Percentiles rank a stretch among this genome's conserved stretches.
Conservation (phyloP, 331 rosid species). For the Ulmus americana region DNA sequence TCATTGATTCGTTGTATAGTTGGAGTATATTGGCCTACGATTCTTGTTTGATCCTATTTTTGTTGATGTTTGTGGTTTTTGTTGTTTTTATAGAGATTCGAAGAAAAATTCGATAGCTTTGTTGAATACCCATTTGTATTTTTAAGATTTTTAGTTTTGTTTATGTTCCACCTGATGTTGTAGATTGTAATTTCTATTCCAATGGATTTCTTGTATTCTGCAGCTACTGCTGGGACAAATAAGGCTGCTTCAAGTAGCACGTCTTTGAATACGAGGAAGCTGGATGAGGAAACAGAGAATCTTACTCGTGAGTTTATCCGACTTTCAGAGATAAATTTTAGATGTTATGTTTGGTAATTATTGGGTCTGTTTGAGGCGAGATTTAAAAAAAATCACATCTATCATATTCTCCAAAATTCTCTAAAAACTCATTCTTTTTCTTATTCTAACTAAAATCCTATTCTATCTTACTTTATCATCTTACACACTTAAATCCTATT, state of each 20-base stretch:
- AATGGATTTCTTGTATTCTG: constrained; percentile 3
- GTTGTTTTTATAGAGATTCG: too few species aligned
- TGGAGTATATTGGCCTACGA: too few species aligned
- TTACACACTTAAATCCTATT: too few species aligned
- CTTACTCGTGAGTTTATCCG: constrained; percentile 57
- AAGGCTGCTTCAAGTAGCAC: constrained; percentile 77
- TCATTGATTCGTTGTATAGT: too few species aligned
- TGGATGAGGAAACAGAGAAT: constrained; percentile 79
- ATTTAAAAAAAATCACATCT: too few species aligned
- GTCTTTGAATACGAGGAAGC: constrained; percentile 71
- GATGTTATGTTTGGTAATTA: neutral
- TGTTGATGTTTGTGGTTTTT: too few species aligned
- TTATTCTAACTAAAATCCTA: too few species aligned
- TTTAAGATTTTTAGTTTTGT: neutral
- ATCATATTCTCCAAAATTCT: too few species aligned
- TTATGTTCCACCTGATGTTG: neutral
- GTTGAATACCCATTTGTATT: neutral
- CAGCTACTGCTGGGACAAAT: constrained; percentile 76
- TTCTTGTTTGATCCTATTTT: too few species aligned
- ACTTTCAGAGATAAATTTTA: neutral
- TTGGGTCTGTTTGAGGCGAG: too few species aligned
- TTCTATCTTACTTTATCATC: too few species aligned
- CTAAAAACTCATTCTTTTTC: too few species aligned
- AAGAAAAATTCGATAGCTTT: neutral
- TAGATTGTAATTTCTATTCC: constrained; percentile 5